Conservation (phyloP, 352 stramenopile species). For the Phytophthora sojae region DNA sequence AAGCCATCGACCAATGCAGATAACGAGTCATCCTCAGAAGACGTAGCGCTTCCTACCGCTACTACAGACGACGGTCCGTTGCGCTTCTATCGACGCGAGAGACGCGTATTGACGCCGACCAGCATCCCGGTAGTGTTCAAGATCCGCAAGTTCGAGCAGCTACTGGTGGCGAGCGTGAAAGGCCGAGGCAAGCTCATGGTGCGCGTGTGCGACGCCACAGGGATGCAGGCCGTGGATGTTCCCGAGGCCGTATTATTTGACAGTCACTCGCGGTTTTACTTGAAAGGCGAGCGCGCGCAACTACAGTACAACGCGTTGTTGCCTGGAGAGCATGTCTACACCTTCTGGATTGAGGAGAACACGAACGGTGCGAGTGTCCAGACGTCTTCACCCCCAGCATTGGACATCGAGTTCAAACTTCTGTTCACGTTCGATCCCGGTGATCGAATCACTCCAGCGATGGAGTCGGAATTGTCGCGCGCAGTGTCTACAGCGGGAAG, state of each 20-base stretch:
- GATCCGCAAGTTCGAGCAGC: slow-evolving; percentile 59
- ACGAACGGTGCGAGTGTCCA: slow-evolving; percentile 6
- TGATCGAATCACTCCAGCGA: slow-evolving; percentile 28
- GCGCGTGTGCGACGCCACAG: slow-evolving; percentile 63
- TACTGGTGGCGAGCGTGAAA: slow-evolving; percentile 62
- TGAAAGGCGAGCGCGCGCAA: slow-evolving; percentile 46
- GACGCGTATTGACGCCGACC: slow-evolving; percentile 24
- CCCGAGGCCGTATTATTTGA: slow-evolving; percentile 73
- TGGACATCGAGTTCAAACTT: slow-evolving; percentile 58
- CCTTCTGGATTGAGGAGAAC: slow-evolving; percentile 70
- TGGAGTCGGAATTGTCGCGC: slow-evolving; percentile 26
- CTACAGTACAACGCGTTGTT: slow-evolving; percentile 53
- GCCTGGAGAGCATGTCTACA: slow-evolving; percentile 69
- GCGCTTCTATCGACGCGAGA: slow-evolving; percentile 55
- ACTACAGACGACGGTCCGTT: slow-evolving; percentile 19
- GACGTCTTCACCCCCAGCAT: slow-evolving; percentile 8
- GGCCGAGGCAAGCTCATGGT: slow-evolving; percentile 66
- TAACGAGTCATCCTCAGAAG: slow-evolving; percentile 11
- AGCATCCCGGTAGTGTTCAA: slow-evolving; percentile 54
- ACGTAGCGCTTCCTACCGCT: slow-evolving; percentile 11
- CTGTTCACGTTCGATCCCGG: slow-evolving; percentile 43
- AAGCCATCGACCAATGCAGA: slow-evolving; percentile 4
- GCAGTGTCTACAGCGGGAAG: slow-evolving; percentile 1
- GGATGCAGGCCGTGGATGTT: slow-evolving; percentile 56
- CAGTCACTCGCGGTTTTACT: slow-evolving; percentile 72